phyloP scores from a whole-genome alignment of 345 rosid species.

The Salix exigua region DNA sequence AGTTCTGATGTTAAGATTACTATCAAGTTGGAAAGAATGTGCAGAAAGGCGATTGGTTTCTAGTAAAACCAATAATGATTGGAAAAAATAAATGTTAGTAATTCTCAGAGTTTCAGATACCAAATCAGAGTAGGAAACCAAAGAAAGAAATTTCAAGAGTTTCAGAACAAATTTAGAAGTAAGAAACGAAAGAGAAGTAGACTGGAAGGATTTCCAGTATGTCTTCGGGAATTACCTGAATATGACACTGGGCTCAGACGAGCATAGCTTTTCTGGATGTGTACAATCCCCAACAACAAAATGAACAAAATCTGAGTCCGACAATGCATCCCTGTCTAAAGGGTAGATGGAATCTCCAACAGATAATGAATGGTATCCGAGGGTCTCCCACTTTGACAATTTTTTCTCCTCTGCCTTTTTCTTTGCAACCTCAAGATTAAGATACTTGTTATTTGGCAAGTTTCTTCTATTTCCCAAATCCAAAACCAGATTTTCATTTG shows the following conservation, averaged over 20 bases:
- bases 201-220: neutral
- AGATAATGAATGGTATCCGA: conserved; percentile 64
- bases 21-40: neutral
- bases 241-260: conserved; percentile 62
- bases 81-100: neutral
- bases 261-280: conserved; percentile 53
- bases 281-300: conserved; percentile 87
- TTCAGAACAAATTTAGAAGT: neutral
- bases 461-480: conserved; percentile 45
- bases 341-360: conserved; percentile 51
- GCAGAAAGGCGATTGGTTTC: neutral
- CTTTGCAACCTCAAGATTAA: conserved; percentile 55
- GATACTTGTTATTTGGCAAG: conserved; percentile 38
- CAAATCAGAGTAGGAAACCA: neutral
- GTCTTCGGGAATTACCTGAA: conserved; percentile 49
- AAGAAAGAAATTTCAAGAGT: neutral
- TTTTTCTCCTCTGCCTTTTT: conserved; percentile 73
- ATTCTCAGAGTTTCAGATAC: neutral
- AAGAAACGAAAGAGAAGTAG: neutral
- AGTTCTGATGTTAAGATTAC: too few relatives aligned
- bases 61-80: neutral
- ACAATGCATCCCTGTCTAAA: conserved; percentile 36
- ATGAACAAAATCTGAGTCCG: conserved; percentile 58
- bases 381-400: conserved; percentile 64
- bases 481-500: conserved; percentile 30